Base-by-base conservation (phyloP, 441 rosid genomes). In the Theobroma grandiflorum region DNA sequence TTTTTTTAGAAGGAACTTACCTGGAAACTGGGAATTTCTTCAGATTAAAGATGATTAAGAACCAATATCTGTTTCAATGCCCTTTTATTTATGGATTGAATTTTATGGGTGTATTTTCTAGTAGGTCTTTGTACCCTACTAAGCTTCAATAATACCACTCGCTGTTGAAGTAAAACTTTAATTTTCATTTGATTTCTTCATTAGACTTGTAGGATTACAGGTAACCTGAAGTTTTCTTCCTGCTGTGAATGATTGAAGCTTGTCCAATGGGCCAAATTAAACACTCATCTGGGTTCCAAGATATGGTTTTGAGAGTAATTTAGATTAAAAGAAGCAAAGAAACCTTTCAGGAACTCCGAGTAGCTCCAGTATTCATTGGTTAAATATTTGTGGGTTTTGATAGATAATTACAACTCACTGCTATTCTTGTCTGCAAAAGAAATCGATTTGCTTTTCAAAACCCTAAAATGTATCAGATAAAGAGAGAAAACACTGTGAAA, bases 1-100 rank as follows among this genome's bases (percentile, higher is more conserved):
- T 9, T 75, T 45, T 15, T 2, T 61, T 0, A 62, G 16, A 33
- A 63, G 0, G 71, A 75, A 35, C 37, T n/a, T 72, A 14, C 76
- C 76, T 9, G 76, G 76, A 31, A 37, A 72, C 16, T 72, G 76
- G 76, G 62, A 72, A 12, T 72, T 72, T 35, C 47, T 72, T 35
- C 43, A 6, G 61, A 35, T 52, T 52, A 31, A 72, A 71, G 61
- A 71, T 50, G 26, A 33, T 69, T 33, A 33, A 64, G 37, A 61
- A 10, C 38, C 65, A 26, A 14, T 14, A 14, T 63, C 31, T 35
- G 66, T 31, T 31, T 5, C 12, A n/a, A 55, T 18, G 59, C 59
- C 59, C 59, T 9, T 20, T 18, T 55, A 18, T 55, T 11, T 49
- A 49, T n/a, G 26, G 26, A 16, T 20, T 55, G 10, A 55, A n/a